A percentile compares a stretch with the other conserved stretches of the same genome.
These are phyloP conservation scores for Ustilago lituana DNA, from an alignment of 1,284 basidiomycete genomes.

Conservation along the genomic window DNA sequence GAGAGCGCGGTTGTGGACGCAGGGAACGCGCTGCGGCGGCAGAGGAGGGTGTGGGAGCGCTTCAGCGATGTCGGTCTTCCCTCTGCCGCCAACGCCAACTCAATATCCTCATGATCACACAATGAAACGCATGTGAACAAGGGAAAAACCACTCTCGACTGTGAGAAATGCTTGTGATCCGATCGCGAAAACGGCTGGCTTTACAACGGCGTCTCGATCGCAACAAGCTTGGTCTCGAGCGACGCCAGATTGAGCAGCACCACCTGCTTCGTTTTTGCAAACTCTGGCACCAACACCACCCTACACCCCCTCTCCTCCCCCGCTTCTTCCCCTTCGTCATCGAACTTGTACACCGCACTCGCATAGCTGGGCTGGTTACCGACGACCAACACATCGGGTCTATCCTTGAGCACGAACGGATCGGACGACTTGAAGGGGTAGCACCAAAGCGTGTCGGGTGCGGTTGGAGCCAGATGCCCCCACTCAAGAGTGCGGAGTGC, in stretches of 20 bases:
- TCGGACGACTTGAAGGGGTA: slow-evolving; percentile 89
- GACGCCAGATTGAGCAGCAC: slow-evolving; percentile 75
- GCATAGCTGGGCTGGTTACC: slow-evolving; percentile 80
- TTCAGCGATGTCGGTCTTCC: slow-evolving; percentile 28
- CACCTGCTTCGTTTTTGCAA: slow-evolving; percentile 75
- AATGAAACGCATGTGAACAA: no score
- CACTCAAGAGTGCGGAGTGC: slow-evolving; percentile 84
- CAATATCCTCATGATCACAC: no score
- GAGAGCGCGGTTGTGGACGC: slow-evolving; percentile 27
- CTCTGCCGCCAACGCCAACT: neutral
- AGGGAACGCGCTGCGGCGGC: slow-evolving; percentile 31
- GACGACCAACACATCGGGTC: slow-evolving; percentile 90
- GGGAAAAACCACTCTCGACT: no score
- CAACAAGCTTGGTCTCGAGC: slow-evolving; percentile 70
- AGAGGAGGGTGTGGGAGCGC: slow-evolving; percentile 28
- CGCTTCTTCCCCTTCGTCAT: slow-evolving; percentile 39
- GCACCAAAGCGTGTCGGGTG: slow-evolving; percentile 97
- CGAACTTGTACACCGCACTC: slow-evolving; percentile 70
- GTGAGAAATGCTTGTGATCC: no score
- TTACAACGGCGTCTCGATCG: slow-evolving; percentile 16
- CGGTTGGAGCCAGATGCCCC: slow-evolving; percentile 96
- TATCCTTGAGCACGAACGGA: slow-evolving; percentile 85
- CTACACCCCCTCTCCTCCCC: slow-evolving; percentile 71
- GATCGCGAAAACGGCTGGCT: no score
- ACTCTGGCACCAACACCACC: slow-evolving; percentile 84